Evolutionary conservation across 2,329 filamentous ascomycete species (phyloP).

Genomic region (Rhytidhysteron rufulum): DNA sequence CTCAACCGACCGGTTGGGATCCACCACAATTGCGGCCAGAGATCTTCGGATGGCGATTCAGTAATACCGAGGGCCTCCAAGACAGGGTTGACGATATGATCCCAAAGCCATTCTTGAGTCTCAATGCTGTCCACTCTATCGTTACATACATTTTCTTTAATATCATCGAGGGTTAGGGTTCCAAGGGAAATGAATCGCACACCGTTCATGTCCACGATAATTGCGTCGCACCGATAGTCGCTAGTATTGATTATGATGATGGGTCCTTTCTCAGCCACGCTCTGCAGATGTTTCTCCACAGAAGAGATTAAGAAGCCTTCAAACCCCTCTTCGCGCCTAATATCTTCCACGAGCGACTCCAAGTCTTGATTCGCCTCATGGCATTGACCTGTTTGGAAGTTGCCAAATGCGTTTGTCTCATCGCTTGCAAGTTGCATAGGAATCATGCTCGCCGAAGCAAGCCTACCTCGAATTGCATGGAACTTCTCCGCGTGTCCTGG

Average conservation of each 20-base stretch:
- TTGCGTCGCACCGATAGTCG: background rate
- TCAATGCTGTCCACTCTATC: background rate
- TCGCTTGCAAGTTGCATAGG: no score
- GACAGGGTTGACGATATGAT: background rate
- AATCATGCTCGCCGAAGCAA: no score
- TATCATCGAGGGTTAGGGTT: background rate
- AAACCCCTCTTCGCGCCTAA: background rate
- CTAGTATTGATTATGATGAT: background rate
- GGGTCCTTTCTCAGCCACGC: background rate
- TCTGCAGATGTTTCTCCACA: background rate
- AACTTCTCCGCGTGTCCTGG: no score
- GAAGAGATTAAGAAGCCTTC: background rate
- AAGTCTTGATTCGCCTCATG: no score
- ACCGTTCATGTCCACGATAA: background rate
- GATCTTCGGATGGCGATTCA: background rate
- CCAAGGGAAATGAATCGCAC: background rate
- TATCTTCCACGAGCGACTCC: no score
- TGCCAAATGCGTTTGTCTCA: no score
- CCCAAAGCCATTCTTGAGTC: background rate
- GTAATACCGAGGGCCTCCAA: background rate
- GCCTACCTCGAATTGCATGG: no score
- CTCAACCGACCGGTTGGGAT: no score
- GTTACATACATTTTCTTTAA: background rate
- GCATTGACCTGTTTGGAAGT: no score
- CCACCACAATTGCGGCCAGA: no score